Evolutionary conservation across 2,329 filamentous ascomycete genomes (phyloP).

Genomic region (Pleoardoris graminearum): DNA sequence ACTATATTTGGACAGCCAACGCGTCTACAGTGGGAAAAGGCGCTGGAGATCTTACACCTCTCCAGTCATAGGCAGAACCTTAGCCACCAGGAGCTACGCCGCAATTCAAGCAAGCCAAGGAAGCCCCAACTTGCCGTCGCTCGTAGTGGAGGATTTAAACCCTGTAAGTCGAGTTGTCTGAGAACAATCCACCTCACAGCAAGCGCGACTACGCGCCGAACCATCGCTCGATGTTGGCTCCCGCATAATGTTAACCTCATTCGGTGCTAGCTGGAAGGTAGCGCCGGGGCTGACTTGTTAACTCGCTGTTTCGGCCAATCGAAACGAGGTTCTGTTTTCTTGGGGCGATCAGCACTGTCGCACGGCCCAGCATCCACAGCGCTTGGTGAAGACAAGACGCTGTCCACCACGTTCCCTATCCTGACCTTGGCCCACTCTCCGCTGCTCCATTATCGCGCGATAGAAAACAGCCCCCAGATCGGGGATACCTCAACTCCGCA

Average conservation of each 20-base stretch:
- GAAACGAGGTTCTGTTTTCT: not conserved
- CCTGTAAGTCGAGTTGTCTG: not conserved
- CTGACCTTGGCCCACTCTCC: no score
- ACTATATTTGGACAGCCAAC: not conserved
- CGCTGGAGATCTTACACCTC: not conserved
- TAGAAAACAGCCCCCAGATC: not conserved
- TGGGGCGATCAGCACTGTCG: not conserved
- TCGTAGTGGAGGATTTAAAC: not conserved
- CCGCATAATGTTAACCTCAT: not conserved
- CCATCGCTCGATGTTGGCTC: not conserved
- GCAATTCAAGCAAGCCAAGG: not conserved
- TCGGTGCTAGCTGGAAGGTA: not conserved
- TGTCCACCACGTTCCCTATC: no score
- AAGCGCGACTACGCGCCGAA: slow-evolving; percentile 4
- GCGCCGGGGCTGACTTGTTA: not conserved
- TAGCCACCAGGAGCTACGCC: not conserved
- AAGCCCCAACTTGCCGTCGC: not conserved
- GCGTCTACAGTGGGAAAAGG: not conserved
- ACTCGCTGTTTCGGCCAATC: not conserved
- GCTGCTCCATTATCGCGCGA: not conserved
- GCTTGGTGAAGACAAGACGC: slow-evolving; percentile 1
- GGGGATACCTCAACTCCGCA: not conserved
- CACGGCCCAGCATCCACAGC: slow-evolving; percentile 3
- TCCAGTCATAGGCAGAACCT: not conserved
- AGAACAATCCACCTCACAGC: not conserved